Evolutionary conservation across 2,329 filamentous ascomycete species (phyloP).

Genomic region (Cercospora sp.): DNA sequence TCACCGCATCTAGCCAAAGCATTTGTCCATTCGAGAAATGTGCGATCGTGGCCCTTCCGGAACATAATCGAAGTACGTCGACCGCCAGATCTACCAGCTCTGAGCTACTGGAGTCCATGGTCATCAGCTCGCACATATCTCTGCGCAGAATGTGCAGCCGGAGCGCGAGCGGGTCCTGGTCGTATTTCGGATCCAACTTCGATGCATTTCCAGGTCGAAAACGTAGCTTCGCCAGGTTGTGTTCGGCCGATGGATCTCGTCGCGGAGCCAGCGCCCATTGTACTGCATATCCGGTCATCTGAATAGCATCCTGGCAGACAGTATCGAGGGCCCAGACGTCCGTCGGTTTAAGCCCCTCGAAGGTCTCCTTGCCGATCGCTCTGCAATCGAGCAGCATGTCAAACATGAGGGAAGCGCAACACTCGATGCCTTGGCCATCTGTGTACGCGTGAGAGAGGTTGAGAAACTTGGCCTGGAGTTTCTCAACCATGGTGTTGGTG

Average conservation of each 20-base stretch:
- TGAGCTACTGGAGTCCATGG: not conserved
- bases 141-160: not conserved
- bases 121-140: constrained; percentile 5
- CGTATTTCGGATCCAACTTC: not conserved
- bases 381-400: not conserved
- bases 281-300: not conserved
- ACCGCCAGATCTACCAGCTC: not conserved
- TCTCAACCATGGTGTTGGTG: not conserved
- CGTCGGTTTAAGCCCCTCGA: not conserved
- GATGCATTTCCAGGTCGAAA: not conserved
- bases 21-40: constrained; percentile 1
- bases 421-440: not conserved
- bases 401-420: constrained; percentile 3
- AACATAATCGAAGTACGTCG: constrained; percentile 6
- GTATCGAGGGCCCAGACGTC: not conserved
- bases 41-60: constrained; percentile 3
- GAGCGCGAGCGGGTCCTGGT: not conserved
- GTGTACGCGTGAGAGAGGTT: not conserved
- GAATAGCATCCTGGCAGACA: constrained; percentile 4
- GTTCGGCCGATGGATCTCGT: not conserved
- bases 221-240: not conserved
- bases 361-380: not conserved
- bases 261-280: constrained; percentile 4
- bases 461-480: not conserved
- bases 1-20: not conserved